These are phyloP conservation scores for Lecanoromycetidae sp. DNA, from an alignment of 2,329 filamentous ascomycete genomes.

Conservation along the genomic window DNA sequence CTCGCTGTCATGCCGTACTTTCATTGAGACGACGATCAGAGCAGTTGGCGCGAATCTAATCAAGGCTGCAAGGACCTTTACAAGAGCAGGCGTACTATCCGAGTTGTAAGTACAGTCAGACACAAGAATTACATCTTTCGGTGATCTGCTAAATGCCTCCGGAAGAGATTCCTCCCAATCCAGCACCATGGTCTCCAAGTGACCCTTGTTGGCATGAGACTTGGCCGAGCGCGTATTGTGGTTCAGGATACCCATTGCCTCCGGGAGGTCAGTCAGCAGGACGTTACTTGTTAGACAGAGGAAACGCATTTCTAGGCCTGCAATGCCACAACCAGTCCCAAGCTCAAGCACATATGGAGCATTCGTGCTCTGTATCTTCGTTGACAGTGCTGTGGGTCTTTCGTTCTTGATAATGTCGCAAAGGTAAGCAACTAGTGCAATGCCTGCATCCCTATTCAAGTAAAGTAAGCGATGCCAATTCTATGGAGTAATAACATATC, in stretches of 20 bases:
- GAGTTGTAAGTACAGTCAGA: slow-evolving; percentile 65
- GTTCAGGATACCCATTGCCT: slow-evolving; percentile 48
- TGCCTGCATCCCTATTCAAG: not conserved
- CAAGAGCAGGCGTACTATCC: slow-evolving; percentile 52
- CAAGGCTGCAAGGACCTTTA: slow-evolving; percentile 43
- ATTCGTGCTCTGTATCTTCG: not conserved
- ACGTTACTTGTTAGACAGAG: slow-evolving; percentile 41
- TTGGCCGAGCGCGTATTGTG: slow-evolving; percentile 41
- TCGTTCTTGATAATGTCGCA: too few relatives aligned
- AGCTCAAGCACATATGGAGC: slow-evolving; percentile 47
- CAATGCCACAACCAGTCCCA: slow-evolving; percentile 56
- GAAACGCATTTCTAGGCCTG: slow-evolving; percentile 51
- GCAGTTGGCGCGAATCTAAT: slow-evolving; percentile 37
- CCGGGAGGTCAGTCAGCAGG: slow-evolving; percentile 52
- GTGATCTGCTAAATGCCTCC: slow-evolving; percentile 25
- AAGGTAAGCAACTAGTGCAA: not conserved
- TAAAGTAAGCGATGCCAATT: too few relatives aligned
- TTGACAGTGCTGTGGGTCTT: not conserved
- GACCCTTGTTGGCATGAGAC: slow-evolving; percentile 19
- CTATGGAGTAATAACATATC: too few relatives aligned
- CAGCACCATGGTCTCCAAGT: slow-evolving; percentile 25
- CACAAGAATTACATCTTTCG: slow-evolving; percentile 49
- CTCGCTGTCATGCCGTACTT: slow-evolving; percentile 56
- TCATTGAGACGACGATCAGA: slow-evolving; percentile 49
- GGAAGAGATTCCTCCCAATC: slow-evolving; percentile 51